Evolutionary conservation across 495 filamentous ascomycete species (phyloP), one percentile per base, ranked within the genome.

Genomic region (Penicillium silybi): DNA sequence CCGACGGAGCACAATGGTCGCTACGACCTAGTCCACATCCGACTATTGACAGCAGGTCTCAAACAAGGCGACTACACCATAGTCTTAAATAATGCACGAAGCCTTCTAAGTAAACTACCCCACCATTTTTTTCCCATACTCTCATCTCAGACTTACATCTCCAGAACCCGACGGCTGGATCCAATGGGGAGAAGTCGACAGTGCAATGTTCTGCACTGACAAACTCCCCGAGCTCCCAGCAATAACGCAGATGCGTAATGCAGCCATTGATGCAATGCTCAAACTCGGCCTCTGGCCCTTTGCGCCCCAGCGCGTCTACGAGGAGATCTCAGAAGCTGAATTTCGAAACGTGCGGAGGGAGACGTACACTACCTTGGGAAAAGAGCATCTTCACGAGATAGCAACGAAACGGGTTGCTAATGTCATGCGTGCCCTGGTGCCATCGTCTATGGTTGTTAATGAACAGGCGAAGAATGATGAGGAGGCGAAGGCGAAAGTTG

Each of bases 21-120:
- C 9, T 73, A 71, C 34, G 72, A 73, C 25, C 34, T 75, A 9
- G 67, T 73, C 0, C 64, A 75, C 44, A 51, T 75, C 19, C 54
- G 63, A 9, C 49, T 70, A 5, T 49, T 75, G 9, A 55, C 63
- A 8, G 59, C 48, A 0, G 66, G 63, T 2, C 25, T 75, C 2
- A 53, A 59, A 16, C 38, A 58, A 17, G 52, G 50, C 5, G 64
- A 67, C 4, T 65, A 62, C 19, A 17, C 50, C 0, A 38, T 10
- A 0, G 56, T 63, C 0, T 29, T 73, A 0, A 46, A 39, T 10
- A 63, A 75, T 41, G 32, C 70, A 0, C 44, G 53, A 8, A 53
- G 52, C 2, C 18, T 75, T 5, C 34, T 70, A n/a, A 75, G 70
- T 75, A 64, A 7, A 59, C 51, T 29, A 0, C n/a, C 25, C 9